Base-by-base conservation (phyloP, 768 basidiomycete species). In the Mycena olivaceomarginata region DNA sequence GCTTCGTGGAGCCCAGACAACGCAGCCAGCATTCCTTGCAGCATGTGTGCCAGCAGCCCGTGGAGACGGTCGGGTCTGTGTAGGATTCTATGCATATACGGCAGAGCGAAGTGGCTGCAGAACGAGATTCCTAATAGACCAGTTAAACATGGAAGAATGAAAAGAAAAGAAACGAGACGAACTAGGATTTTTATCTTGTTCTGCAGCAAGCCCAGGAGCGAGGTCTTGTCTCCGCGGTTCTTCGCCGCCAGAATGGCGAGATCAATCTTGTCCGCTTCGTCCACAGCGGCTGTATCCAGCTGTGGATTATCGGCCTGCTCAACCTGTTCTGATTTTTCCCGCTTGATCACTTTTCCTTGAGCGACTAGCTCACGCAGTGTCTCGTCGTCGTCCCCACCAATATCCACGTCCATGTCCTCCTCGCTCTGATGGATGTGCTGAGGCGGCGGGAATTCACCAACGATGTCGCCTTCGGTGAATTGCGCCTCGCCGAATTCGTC, bases 41-140 rank as follows among this genome's bases (percentile, higher is more conserved):
- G 79, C 94, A 96, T 0, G 94, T 94, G 82, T 97, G 95, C 96
- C 96, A 97, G 83, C 95, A 97, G 9, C 95, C 95, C 0, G 94
- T 95, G 16, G 94, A 95, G 11, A 93, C 91, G 0, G 95, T 95
- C 0, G 95, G 94, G 76, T 96, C 96, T 0, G 86, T 89, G 80
- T 96, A 96, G 2, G 93, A 89, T 64, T 96, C 95, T 18, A 97
- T 85, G 80, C 95, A 97, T 70, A 97, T 95, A 22, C 96, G 93
- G 84, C 95, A 97, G 2, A 92, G 83, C 18, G 87, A 85, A 6
- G 87, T 85, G 18, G 90, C 87, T 11, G 89, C 85, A 0, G 89
- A 87, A 84, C 68, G 82, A 0, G 88, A 87, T 86, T 91, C 90
- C 91, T 93, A 6, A 74, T 22, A 39, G 12, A 22, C 56, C 72